Conservation (phyloP, 352 stramenopile genomes). For the Phytophthora gonapodyides region DNA sequence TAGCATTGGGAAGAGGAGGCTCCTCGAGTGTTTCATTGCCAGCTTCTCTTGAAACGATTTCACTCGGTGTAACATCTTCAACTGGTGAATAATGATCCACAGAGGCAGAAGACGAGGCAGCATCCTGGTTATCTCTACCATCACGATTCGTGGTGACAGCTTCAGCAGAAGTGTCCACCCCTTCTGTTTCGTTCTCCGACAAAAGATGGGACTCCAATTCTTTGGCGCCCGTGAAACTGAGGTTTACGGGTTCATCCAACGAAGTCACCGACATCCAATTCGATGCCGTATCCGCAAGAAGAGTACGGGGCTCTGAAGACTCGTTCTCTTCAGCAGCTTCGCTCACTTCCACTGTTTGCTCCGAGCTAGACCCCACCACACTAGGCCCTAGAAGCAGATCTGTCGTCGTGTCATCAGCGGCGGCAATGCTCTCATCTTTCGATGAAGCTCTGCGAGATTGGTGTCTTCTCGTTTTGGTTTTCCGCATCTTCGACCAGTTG, state of each 20-base stretch:
- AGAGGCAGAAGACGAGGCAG: neutral
- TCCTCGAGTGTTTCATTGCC: neutral
- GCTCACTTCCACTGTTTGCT: conserved; percentile 1
- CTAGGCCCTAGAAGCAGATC: conserved; percentile 9
- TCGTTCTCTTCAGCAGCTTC: neutral
- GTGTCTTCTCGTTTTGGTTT: conserved; percentile 32
- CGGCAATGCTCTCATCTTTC: conserved; percentile 9
- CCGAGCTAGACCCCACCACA: conserved; percentile 1
- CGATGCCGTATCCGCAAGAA: conserved; percentile 27
- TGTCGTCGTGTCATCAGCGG: conserved; percentile 2
- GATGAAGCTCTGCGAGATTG: conserved; percentile 14
- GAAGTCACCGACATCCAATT: conserved; percentile 33
- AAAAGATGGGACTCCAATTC: conserved; percentile 12
- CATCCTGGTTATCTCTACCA: conserved; percentile 6
- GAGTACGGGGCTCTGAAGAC: neutral
- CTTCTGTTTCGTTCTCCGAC: conserved; percentile 4
- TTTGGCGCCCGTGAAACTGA: conserved; percentile 15
- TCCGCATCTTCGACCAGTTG: conserved; percentile 50
- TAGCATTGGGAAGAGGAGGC: neutral
- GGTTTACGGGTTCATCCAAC: conserved; percentile 6
- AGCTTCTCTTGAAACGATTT: conserved; percentile 4
- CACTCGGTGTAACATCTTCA: conserved; percentile 2
- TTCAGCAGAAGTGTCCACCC: neutral
- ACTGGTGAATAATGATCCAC: conserved; percentile 3
- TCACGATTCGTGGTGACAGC: neutral